These are phyloP conservation scores for Vanrija pseudolonga DNA, from an alignment of 1,284 basidiomycete genomes.

Conservation along the genomic window DNA sequence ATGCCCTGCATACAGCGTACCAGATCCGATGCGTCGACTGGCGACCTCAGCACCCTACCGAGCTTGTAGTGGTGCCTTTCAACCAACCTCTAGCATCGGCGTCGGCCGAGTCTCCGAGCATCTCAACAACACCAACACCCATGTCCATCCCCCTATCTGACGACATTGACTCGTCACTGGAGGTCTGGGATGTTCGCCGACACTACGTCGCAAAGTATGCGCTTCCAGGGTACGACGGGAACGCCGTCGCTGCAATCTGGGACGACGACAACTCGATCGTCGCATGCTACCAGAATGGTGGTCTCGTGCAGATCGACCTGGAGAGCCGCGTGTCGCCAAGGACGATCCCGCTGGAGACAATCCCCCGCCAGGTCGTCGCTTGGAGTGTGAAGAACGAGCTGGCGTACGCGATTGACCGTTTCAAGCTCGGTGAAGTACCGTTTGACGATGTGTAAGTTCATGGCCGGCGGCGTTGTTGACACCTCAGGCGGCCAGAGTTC, in stretches of 20 bases:
- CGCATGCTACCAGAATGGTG: slow-evolving; percentile 70
- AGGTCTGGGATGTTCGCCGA: slow-evolving; percentile 83
- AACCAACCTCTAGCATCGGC: slow-evolving; percentile 13
- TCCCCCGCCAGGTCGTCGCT: slow-evolving; percentile 63
- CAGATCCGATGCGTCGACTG: slow-evolving; percentile 70
- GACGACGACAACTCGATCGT: slow-evolving; percentile 68
- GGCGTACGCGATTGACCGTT: slow-evolving; percentile 64
- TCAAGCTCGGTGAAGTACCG: slow-evolving; percentile 64
- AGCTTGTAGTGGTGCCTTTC: slow-evolving; percentile 57
- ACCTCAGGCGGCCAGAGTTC: slow-evolving; percentile 56
- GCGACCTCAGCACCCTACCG: slow-evolving; percentile 75
- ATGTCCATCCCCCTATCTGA: slow-evolving; percentile 10
- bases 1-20: slow-evolving; percentile 70
- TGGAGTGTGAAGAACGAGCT: slow-evolving; percentile 70
- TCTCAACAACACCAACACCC: slow-evolving; percentile 3
- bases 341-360: slow-evolving; percentile 58
- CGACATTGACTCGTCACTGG: slow-evolving; percentile 53
- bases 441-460: slow-evolving; percentile 74
- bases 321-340: slow-evolving; percentile 7
- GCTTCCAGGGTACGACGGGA: slow-evolving; percentile 47
- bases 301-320: slow-evolving; percentile 74
- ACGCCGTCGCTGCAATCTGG: slow-evolving; percentile 61
- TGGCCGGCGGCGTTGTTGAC: neutral
- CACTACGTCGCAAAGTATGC: slow-evolving; percentile 79
- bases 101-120: neutral